phyloP scores from a whole-genome alignment of 2,329 filamentous ascomycete species.

The Paraphoma chrysanthemicola region DNA sequence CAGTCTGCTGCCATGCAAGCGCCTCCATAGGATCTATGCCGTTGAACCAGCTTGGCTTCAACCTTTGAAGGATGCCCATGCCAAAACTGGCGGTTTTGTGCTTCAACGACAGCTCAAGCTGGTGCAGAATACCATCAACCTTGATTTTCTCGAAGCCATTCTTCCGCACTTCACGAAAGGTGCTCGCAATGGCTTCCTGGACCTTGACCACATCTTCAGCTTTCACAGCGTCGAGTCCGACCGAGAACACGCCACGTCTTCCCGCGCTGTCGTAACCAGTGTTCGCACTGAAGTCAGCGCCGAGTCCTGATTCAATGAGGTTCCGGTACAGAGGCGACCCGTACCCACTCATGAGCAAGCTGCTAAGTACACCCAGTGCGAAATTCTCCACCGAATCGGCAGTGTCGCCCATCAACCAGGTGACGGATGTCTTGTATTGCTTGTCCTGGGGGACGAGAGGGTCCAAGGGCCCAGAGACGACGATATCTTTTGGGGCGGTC shows the following conservation, averaged over 20 bases:
- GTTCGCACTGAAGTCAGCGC: slow-evolving; percentile 93
- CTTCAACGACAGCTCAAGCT: slow-evolving; percentile 89
- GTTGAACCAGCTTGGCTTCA: slow-evolving; percentile 95
- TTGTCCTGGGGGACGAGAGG: slow-evolving; percentile 84
- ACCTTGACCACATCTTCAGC: slow-evolving; percentile 79
- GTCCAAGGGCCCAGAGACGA: slow-evolving; percentile 81
- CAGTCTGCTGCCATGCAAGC: slow-evolving; percentile 88
- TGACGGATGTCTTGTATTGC: slow-evolving; percentile 92
- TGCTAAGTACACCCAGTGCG: slow-evolving; percentile 80
- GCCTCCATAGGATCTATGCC: slow-evolving; percentile 91
- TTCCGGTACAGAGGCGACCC: slow-evolving; percentile 91
- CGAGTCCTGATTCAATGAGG: slow-evolving; percentile 86
- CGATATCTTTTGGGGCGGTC: slow-evolving; percentile 71
- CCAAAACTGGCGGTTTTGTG: slow-evolving; percentile 97
- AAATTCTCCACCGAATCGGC: slow-evolving; percentile 87
- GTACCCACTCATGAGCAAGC: slow-evolving; percentile 89
- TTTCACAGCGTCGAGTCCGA: slow-evolving; percentile 89
- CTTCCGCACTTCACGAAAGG: slow-evolving; percentile 71
- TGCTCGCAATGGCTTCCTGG: slow-evolving; percentile 74
- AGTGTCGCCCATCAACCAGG: slow-evolving; percentile 88
- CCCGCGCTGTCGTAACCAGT: slow-evolving; percentile 86
- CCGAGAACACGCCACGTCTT: slow-evolving; percentile 81
- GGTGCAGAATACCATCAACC: slow-evolving; percentile 91
- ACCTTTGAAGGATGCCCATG: slow-evolving; percentile 84
- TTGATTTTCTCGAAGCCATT: slow-evolving; percentile 89